These are phyloP conservation scores for Trichoderma sp. DNA, from an alignment of 2,329 filamentous ascomycete species.

Conservation along the genomic window DNA sequence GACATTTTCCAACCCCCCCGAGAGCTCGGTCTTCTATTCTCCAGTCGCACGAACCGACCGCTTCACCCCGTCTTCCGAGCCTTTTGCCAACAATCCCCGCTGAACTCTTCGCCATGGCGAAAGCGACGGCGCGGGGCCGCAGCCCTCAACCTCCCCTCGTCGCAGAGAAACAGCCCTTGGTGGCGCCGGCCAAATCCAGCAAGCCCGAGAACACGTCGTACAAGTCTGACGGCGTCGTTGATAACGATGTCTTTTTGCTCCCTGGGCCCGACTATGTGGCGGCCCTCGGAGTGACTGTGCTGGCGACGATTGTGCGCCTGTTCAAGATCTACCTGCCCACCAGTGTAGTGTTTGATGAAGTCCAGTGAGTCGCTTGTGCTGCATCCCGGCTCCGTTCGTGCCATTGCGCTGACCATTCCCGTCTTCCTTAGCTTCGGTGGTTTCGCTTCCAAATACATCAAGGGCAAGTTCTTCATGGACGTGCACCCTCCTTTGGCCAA, in stretches of 20 bases:
- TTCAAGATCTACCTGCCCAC: constrained; percentile 95
- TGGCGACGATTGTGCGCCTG: constrained; percentile 77
- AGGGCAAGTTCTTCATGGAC: constrained; percentile 99
- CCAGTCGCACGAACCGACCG: background rate
- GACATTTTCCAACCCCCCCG: constrained; percentile 4
- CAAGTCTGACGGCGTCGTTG: constrained; percentile 73
- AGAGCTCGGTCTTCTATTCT: constrained; percentile 1
- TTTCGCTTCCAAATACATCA: constrained; percentile 98
- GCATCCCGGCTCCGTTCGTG: background rate
- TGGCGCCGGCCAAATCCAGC: constrained; percentile 18
- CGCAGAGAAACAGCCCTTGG: constrained; percentile 21
- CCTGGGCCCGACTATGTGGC: constrained; percentile 80
- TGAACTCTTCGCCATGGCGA: constrained; percentile 32
- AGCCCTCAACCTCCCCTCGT: constrained; percentile 35
- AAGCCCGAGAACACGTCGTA: constrained; percentile 54
- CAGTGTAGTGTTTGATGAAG: constrained; percentile 98
- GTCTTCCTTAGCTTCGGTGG: constrained; percentile 73
- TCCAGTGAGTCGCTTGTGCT: constrained; percentile 71
- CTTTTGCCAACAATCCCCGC: background rate
- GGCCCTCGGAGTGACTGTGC: constrained; percentile 66
- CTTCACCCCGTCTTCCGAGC: background rate
- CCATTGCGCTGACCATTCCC: background rate
- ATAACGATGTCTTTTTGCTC: constrained; percentile 90
- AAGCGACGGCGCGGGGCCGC: constrained; percentile 34
- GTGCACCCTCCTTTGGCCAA: constrained; percentile 98